Percentiles rank a stretch among this genome's conserved stretches.
phyloP scores from a whole-genome alignment of 1,139 yeast genomes.

The Kodamaea derodonti region DNA sequence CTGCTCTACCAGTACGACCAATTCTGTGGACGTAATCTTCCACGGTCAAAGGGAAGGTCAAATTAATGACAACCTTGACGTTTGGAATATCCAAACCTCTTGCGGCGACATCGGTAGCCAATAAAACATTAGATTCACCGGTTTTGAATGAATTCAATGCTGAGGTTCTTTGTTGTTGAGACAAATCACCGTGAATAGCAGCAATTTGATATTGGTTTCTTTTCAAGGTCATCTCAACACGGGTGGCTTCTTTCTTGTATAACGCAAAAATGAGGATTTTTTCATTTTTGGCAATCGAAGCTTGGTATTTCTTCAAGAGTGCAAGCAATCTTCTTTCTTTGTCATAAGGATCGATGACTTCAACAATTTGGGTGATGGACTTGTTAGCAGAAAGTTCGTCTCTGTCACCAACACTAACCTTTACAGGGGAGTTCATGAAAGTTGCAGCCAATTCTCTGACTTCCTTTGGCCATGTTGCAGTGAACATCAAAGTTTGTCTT shows the following conservation, averaged over 20 bases:
- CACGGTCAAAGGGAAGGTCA: constrained; percentile 95
- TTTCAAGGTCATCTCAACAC: constrained; percentile 75
- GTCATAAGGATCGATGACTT: constrained; percentile 78
- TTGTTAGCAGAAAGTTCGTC: constrained; percentile 94
- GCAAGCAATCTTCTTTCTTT: constrained; percentile 77
- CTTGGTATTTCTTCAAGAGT: constrained; percentile 70
- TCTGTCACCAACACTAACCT: constrained; percentile 88
- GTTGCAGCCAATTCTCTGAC: constrained; percentile 87
- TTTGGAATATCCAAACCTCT: constrained; percentile 98
- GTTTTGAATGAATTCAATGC: constrained; percentile 83
- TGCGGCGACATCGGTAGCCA: constrained; percentile 99
- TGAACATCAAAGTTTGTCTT: constrained; percentile 85
- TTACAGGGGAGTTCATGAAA: constrained; percentile 80
- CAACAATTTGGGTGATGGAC: constrained; percentile 88
- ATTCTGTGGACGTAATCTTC: constrained; percentile 98
- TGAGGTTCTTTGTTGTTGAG: constrained; percentile 86
- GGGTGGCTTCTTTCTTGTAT: constrained; percentile 92
- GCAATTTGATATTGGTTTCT: constrained; percentile 78
- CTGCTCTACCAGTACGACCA: constrained; percentile 99
- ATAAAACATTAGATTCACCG: constrained; percentile 70
- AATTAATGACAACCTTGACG: constrained; percentile 90
- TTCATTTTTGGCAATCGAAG: constrained; percentile 61
- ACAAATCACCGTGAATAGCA: constrained; percentile 93
- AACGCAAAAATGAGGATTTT: constrained; percentile 89
- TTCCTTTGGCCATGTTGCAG: constrained; percentile 89